A percentile compares a stretch with the other conserved stretches of the same genome.
Evolutionary conservation across 192 early-diverging fungal genomes (phyloP).

Genomic region (Cladochytrium replicatum): DNA sequence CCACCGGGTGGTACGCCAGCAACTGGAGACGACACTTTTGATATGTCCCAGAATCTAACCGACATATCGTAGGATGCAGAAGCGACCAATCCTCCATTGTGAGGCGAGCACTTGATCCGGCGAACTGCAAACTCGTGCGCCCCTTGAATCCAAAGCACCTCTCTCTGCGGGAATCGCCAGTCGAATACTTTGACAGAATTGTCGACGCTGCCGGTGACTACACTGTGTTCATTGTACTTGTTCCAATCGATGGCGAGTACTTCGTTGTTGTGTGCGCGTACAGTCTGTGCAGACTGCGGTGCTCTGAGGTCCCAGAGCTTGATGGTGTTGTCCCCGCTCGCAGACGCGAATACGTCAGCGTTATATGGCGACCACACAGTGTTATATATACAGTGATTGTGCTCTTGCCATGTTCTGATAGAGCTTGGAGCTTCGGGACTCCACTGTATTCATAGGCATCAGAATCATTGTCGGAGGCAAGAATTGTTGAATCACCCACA

Average conservation of each 20-base stretch:
- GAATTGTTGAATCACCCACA: constrained; percentile 32
- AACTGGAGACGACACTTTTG: constrained; percentile 23
- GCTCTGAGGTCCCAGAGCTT: constrained; percentile 85
- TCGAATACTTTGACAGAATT: constrained; percentile 88
- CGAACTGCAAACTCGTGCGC: constrained; percentile 91
- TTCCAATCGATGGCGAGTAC: constrained; percentile 93
- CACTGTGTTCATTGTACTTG: constrained; percentile 74
- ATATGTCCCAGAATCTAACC: constrained; percentile 81
- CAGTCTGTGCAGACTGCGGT: constrained; percentile 37
- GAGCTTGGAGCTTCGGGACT: constrained; percentile 66
- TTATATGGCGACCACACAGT: constrained; percentile 75
- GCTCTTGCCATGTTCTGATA: constrained; percentile 77
- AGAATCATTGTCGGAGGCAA: background rate
- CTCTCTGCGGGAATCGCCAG: constrained; percentile 61
- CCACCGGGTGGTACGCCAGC: too few relatives aligned
- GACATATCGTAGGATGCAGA: constrained; percentile 96
- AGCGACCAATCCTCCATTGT: constrained; percentile 67
- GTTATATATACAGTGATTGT: constrained; percentile 87
- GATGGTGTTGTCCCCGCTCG: constrained; percentile 79
- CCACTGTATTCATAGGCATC: too few relatives aligned
- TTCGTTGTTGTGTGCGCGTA: constrained; percentile 73
- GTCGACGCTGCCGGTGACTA: constrained; percentile 90
- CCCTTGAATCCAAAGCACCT: constrained; percentile 64
- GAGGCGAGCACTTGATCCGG: constrained; percentile 87
- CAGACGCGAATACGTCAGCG: constrained; percentile 72